Evolutionary conservation across 2,329 filamentous ascomycete genomes (phyloP).

Genomic region (Lecanicillium sp.): DNA sequence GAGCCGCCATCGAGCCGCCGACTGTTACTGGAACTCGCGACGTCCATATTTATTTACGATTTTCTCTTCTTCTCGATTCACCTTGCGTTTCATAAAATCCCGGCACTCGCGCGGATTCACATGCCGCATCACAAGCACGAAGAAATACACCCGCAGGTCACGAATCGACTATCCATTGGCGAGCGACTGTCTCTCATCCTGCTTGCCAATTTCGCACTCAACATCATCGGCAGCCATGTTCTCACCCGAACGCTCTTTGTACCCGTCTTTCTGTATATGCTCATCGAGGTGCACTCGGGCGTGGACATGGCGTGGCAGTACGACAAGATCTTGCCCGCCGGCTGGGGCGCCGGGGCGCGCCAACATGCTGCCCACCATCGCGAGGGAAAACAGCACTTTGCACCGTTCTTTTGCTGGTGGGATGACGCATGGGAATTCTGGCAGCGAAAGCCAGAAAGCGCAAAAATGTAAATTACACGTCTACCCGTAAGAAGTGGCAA

Average conservation of each 20-base stretch:
- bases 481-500: no score
- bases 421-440: background rate
- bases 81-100: background rate
- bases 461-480: no score
- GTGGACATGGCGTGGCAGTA: background rate
- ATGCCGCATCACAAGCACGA: background rate
- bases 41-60: background rate
- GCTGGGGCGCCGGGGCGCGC: constrained; percentile 18
- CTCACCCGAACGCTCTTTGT: background rate
- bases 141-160: background rate
- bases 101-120: background rate
- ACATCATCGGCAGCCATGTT: background rate
- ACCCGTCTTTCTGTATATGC: background rate
- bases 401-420: background rate
- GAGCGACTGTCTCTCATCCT: background rate
- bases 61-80: background rate
- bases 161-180: background rate
- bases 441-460: no score
- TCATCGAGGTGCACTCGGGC: background rate
- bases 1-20: background rate
- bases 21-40: background rate
- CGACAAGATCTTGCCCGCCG: background rate
- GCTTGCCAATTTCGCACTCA: background rate
- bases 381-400: background rate
- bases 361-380: background rate